Conservation (phyloP, 257 asterid genomes). For the Salvia miltiorrhiza region DNA sequence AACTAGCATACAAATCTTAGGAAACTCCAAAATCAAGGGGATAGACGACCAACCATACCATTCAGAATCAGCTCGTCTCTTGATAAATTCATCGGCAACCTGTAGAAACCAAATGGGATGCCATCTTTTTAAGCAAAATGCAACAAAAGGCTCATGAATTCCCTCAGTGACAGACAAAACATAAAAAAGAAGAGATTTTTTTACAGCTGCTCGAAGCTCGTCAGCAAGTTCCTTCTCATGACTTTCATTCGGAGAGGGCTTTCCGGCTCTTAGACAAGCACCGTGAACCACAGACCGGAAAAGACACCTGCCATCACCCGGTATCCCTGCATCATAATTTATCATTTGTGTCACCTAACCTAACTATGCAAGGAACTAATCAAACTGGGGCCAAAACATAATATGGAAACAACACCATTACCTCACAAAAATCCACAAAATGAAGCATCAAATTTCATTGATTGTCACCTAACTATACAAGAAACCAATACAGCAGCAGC, state of each 20-base stretch:
- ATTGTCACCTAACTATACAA: background rate
- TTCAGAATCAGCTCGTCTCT: conserved; percentile 62
- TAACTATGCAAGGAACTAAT: background rate
- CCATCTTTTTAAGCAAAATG: background rate
- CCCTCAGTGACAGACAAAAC: conserved; percentile 1
- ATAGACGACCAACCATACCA: conserved; percentile 35
- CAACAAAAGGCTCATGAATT: background rate
- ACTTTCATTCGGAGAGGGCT: conserved; percentile 57
- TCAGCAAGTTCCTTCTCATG: conserved; percentile 63
- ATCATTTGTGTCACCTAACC: conserved; percentile 2
- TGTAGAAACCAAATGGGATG: conserved; percentile 24
- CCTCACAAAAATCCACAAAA: background rate
- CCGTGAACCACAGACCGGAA: conserved; percentile 76
- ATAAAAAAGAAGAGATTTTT: background rate
- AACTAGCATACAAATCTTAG: background rate
- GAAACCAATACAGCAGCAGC: background rate
- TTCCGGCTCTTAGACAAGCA: conserved; percentile 54
- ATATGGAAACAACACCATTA: background rate
- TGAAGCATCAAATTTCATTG: conserved; percentile 7
- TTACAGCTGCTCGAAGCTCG: conserved; percentile 64
- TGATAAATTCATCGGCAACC: conserved; percentile 72
- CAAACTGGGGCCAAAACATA: background rate
- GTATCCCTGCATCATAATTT: conserved; percentile 46
- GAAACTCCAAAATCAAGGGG: background rate
- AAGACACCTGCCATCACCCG: conserved; percentile 81